These are phyloP conservation scores for Paecilomyces fulvus DNA, from an alignment of 2,329 filamentous ascomycete species.

Conservation along the genomic window DNA sequence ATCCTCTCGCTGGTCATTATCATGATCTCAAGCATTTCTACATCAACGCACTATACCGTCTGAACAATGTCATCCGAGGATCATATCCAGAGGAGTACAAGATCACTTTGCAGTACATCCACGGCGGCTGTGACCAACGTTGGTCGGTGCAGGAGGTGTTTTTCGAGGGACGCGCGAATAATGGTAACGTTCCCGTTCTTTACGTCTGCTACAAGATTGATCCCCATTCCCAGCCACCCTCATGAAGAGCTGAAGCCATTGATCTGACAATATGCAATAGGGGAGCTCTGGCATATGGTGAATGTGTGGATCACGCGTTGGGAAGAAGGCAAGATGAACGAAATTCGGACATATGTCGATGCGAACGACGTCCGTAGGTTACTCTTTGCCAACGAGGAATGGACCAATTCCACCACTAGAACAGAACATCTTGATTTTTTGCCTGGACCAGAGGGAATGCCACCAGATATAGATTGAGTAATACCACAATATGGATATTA, in stretches of 20 bases:
- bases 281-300: conserved; percentile 21
- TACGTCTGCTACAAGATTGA: neutral
- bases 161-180: conserved; percentile 24
- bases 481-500: neutral
- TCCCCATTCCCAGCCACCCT: neutral
- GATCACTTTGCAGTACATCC: conserved; percentile 22
- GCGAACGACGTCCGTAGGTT: conserved; percentile 11
- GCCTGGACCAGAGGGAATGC: conserved; percentile 25
- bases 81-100: conserved; percentile 22
- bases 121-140: conserved; percentile 22
- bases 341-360: conserved; percentile 26
- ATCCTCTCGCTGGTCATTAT: conserved; percentile 24
- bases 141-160: conserved; percentile 27
- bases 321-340: conserved; percentile 23
- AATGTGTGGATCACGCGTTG: conserved; percentile 28
- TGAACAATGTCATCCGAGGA: conserved; percentile 7
- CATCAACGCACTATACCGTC: conserved; percentile 23
- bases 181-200: conserved; percentile 12
- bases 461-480: conserved; percentile 1
- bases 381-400: conserved; percentile 23
- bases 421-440: conserved; percentile 20
- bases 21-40: conserved; percentile 25
- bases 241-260: neutral
- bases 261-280: conserved; percentile 6
- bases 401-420: conserved; percentile 18